These are phyloP conservation scores for Xanthoceras sorbifolium DNA, from an alignment of 345 rosid species.

Conservation along the genomic window DNA sequence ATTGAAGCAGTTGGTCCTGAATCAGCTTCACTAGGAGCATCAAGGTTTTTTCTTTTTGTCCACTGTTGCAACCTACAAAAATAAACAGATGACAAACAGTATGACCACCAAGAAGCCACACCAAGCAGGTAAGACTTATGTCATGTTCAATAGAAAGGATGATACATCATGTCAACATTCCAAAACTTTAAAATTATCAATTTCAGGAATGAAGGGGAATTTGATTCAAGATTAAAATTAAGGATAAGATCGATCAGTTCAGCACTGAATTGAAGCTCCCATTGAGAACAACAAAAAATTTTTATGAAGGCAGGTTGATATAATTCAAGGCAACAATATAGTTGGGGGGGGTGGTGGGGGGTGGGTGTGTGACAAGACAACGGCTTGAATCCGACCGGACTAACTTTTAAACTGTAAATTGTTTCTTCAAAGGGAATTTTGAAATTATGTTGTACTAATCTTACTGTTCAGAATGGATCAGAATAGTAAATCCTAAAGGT, in stretches of 20 bases:
- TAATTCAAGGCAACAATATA: too few species aligned
- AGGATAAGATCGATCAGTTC: not conserved
- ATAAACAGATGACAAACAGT: conserved; percentile 9
- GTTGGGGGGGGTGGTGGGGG: too few species aligned
- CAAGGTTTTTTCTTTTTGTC: conserved; percentile 86
- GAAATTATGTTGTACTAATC: too few species aligned
- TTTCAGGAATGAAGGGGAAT: not conserved
- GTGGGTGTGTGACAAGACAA: too few species aligned
- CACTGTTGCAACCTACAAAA: conserved; percentile 91
- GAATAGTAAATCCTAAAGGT: not conserved
- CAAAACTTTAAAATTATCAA: conserved; percentile 1
- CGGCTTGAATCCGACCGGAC: too few species aligned
- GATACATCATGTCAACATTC: not conserved
- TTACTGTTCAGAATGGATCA: not conserved
- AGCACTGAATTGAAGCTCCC: not conserved
- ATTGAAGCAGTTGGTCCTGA: conserved; percentile 77
- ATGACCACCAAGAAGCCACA: conserved; percentile 6
- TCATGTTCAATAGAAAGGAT: not conserved
- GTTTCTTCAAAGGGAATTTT: not conserved
- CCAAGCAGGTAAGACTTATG: not conserved
- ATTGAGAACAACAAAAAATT: not conserved
- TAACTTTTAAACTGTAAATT: not conserved
- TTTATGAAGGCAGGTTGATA: too few species aligned
- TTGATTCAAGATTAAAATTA: not conserved
- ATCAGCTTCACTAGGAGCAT: conserved; percentile 93